Evolutionary conservation across 2,329 filamentous ascomycete species (phyloP).

Genomic region (Penicillium occitanis): DNA sequence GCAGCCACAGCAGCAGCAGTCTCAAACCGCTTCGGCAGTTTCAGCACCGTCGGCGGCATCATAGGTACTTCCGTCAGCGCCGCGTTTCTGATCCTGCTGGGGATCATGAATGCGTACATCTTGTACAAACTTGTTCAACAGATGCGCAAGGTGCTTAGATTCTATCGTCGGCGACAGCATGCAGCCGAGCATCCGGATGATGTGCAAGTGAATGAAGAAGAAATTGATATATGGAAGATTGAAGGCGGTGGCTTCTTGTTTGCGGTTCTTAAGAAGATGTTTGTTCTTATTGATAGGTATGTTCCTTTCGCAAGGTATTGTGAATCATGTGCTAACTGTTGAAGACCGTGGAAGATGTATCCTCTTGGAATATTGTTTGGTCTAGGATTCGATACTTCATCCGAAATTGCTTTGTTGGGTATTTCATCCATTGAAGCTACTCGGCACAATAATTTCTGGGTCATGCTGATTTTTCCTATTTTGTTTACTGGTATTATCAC

Average conservation of each 20-base stretch:
- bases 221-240: slow-evolving; percentile 62
- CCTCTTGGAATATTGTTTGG: slow-evolving; percentile 86
- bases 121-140: slow-evolving; percentile 72
- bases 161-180: slow-evolving; percentile 6
- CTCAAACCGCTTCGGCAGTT: slow-evolving; percentile 74
- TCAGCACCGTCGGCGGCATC: slow-evolving; percentile 78
- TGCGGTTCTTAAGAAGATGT: slow-evolving; percentile 69
- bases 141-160: slow-evolving; percentile 60
- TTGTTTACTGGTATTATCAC: slow-evolving; percentile 72
- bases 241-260: slow-evolving; percentile 77
- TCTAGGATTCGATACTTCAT: slow-evolving; percentile 91
- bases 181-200: slow-evolving; percentile 48
- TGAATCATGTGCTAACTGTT: neutral
- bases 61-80: slow-evolving; percentile 87
- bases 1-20: slow-evolving; percentile 86
- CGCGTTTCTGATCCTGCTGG: slow-evolving; percentile 76
- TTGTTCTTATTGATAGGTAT: slow-evolving; percentile 65
- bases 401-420: slow-evolving; percentile 86
- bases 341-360: slow-evolving; percentile 84
- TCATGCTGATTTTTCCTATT: slow-evolving; percentile 87
- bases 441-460: slow-evolving; percentile 84
- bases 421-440: slow-evolving; percentile 86
- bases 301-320: slow-evolving; percentile 1
- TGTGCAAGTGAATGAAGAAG: slow-evolving; percentile 46
- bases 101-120: slow-evolving; percentile 82